These are phyloP conservation scores for Mediolabrus comicus DNA, from an alignment of 108 stramenopile genomes.

Conservation along the genomic window DNA sequence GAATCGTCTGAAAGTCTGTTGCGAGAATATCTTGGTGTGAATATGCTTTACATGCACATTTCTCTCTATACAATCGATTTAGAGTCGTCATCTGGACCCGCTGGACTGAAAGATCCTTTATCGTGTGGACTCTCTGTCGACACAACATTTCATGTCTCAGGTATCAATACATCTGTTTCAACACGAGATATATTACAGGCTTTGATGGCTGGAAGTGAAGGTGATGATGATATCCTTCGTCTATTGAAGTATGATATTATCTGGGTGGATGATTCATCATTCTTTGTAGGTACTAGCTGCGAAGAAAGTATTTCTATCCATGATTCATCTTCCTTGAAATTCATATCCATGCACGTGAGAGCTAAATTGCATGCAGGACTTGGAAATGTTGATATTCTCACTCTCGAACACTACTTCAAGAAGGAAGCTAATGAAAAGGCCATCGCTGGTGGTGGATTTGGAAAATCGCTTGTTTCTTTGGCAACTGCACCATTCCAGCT, in stretches of 20 bases:
- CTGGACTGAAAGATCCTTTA: conserved; percentile 56
- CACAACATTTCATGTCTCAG: conserved; percentile 62
- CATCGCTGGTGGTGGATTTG: conserved; percentile 3
- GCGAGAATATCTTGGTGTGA: conserved; percentile 52
- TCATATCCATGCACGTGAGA: conserved; percentile 23
- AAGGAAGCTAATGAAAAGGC: background rate
- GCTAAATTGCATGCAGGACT: conserved; percentile 26
- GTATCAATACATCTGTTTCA: conserved; percentile 60
- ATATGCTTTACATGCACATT: conserved; percentile 61
- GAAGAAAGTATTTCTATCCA: conserved; percentile 5
- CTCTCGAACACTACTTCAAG: conserved; percentile 26
- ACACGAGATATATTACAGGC: conserved; percentile 68
- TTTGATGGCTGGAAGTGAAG: conserved; percentile 31
- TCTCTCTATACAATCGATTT: conserved; percentile 79
- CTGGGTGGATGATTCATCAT: conserved; percentile 75
- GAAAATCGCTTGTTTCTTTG: conserved; percentile 2
- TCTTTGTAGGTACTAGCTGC: conserved; percentile 57
- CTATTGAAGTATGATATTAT: conserved; percentile 72
- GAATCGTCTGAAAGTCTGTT: conserved; percentile 27
- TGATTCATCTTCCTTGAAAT: conserved; percentile 5
- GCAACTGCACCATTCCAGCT: background rate
- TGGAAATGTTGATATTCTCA: conserved; percentile 14
- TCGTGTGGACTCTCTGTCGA: conserved; percentile 49
- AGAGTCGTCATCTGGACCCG: conserved; percentile 45
- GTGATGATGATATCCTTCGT: conserved; percentile 40